Conservation (phyloP, 148 eudicot species). For the Oxyria digyna region DNA sequence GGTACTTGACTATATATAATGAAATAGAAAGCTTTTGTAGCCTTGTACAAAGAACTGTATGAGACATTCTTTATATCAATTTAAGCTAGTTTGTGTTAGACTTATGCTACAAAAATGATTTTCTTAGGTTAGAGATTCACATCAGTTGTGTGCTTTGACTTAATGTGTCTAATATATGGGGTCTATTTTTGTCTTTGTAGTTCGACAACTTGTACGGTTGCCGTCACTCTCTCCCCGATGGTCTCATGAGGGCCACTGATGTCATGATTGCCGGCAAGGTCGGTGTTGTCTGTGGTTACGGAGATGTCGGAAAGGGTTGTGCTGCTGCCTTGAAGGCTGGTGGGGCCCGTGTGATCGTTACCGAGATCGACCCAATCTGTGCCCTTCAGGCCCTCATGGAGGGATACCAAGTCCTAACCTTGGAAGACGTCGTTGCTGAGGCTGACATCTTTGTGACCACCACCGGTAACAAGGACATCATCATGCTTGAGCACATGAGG, state of each 20-base stretch:
- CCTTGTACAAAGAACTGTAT: neutral
- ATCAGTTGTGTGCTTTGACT: neutral
- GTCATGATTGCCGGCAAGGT: slow-evolving; percentile 98
- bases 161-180: neutral
- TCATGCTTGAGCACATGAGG: slow-evolving; percentile 83
- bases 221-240: slow-evolving; percentile 97
- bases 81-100: neutral
- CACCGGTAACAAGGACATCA: slow-evolving; percentile 98
- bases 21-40: neutral
- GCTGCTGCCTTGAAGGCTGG: slow-evolving; percentile 85
- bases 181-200: slow-evolving; percentile 19
- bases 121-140: neutral
- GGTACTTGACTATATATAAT: neutral
- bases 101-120: neutral
- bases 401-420: slow-evolving; percentile 66
- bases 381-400: slow-evolving; percentile 97
- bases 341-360: slow-evolving; percentile 84
- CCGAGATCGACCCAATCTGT: slow-evolving; percentile 91
- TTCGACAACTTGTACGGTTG: slow-evolving; percentile 99
- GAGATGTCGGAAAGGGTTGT: slow-evolving; percentile 99
- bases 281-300: slow-evolving; percentile 82
- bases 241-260: slow-evolving; percentile 98
- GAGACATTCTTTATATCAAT: neutral
- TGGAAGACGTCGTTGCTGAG: slow-evolving; percentile 62
- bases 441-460: slow-evolving; percentile 90